Percentiles rank a stretch among this genome's conserved stretches.
These are phyloP conservation scores for Phenoliferia sp. DNA, from an alignment of 1,284 basidiomycete genomes.

Conservation along the genomic window DNA sequence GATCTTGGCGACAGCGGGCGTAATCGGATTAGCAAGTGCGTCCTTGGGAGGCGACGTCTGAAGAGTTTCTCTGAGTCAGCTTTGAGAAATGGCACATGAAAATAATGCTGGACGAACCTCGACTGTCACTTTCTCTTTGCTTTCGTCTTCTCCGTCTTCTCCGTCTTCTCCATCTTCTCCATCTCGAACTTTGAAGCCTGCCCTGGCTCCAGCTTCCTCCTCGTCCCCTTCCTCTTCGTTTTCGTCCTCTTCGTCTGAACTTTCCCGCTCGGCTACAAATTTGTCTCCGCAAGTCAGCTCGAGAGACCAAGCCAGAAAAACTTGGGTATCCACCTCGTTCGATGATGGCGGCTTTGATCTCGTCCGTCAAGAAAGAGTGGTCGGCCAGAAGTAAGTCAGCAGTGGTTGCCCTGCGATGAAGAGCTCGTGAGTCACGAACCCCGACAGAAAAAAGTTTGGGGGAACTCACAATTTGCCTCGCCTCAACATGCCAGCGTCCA, in stretches of 20 bases:
- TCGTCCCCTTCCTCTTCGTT: slow-evolving; percentile 18
- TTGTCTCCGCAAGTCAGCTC: too few relatives aligned
- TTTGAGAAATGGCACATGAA: too few relatives aligned
- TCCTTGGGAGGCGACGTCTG: slow-evolving; percentile 2
- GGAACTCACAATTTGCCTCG: slow-evolving; percentile 58
- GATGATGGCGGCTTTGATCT: slow-evolving; percentile 47
- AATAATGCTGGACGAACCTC: too few relatives aligned
- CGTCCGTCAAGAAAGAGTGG: slow-evolving; percentile 11
- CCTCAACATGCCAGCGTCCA: slow-evolving; percentile 46
- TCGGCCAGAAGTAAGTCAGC: slow-evolving; percentile 3
- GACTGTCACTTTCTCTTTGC: too few relatives aligned
- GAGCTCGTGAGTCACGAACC: too few relatives aligned
- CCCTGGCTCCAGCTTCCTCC: not conserved
- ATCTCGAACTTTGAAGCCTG: slow-evolving; percentile 49
- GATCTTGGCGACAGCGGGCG: slow-evolving; percentile 33
- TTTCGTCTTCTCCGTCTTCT: slow-evolving; percentile 9
- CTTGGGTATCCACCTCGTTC: too few relatives aligned
- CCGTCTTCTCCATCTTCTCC: slow-evolving; percentile 40
- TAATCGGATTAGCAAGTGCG: slow-evolving; percentile 1
- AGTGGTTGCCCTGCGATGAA: slow-evolving; percentile 38
- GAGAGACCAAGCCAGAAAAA: too few relatives aligned
- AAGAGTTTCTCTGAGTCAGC: too few relatives aligned
- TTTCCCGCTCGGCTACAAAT: slow-evolving; percentile 59
- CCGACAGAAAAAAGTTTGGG: too few relatives aligned
- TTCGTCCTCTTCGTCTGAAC: slow-evolving; percentile 60